These are phyloP conservation scores for Antarctomyces pellizariae DNA, from an alignment of 495 filamentous ascomycete genomes.

Conservation along the genomic window DNA sequence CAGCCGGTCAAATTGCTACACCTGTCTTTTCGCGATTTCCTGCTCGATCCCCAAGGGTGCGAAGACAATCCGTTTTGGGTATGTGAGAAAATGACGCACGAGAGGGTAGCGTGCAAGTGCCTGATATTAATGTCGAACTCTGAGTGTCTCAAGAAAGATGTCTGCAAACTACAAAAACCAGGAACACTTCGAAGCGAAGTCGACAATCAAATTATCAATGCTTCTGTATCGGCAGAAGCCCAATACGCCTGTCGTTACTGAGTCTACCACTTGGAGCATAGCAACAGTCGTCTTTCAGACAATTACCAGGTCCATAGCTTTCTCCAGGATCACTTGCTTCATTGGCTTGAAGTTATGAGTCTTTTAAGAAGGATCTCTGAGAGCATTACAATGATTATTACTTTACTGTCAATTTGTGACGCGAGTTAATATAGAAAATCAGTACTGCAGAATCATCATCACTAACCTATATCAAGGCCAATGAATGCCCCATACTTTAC, in stretches of 20 bases:
- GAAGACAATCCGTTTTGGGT: slow-evolving; percentile 15
- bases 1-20: slow-evolving; percentile 20
- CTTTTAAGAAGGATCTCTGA: slow-evolving; percentile 5
- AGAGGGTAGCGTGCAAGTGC: slow-evolving; percentile 14
- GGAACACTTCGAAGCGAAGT: slow-evolving; percentile 10
- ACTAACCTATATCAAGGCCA: slow-evolving; percentile 1
- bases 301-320: slow-evolving; percentile 9
- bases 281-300: slow-evolving; percentile 7
- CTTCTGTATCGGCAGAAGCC: slow-evolving; percentile 11
- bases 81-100: slow-evolving; percentile 16
- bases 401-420: slow-evolving; percentile 6
- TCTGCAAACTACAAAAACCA: slow-evolving; percentile 15
- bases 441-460: neutral
- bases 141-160: slow-evolving; percentile 14
- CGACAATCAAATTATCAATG: slow-evolving; percentile 6
- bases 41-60: slow-evolving; percentile 17
- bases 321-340: slow-evolving; percentile 12
- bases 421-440: no score
- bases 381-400: slow-evolving; percentile 7
- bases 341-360: slow-evolving; percentile 15
- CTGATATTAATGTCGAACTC: slow-evolving; percentile 14
- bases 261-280: slow-evolving; percentile 21
- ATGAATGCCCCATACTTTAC: slow-evolving; percentile 1
- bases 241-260: slow-evolving; percentile 27
- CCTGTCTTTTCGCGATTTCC: slow-evolving; percentile 27